Base-by-base conservation (phyloP, 139 green algal genomes). In the Dunaliella sp. region DNA sequence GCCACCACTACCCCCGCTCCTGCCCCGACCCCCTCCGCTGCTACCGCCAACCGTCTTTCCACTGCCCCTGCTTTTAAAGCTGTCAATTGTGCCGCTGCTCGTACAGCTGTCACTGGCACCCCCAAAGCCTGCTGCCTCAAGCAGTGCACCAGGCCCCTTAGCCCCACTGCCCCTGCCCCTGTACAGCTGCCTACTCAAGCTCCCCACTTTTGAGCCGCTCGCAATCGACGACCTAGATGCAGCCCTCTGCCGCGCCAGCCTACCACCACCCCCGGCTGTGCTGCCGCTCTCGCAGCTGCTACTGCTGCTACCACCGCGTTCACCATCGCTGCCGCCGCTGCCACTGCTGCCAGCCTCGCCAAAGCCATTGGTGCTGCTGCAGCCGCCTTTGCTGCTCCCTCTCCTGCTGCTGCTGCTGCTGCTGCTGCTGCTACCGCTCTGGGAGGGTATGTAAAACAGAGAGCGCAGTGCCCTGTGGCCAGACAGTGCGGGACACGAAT, bases 211-310 rank as follows among this genome's bases (percentile, higher is more conserved):
- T 81, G 76, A 31, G n/a, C 80, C 2, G 38, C 78, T 38, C 21
- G 36, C 31, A 38, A 38, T 31, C 12, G 78, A 16, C 30, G 7
- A 22, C 36, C 38, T 3, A 57, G 78, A 16, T 22, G n/a, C n/a
- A n/a, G n/a, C n/a, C n/a, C n/a, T n/a, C n/a, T n/a, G n/a, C 73
- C 73, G 22, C 28, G 2, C 28, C 73, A 78, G 73, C 73, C 28
- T 78, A n/a, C 28, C 22, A 78, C 77, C 82, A 80, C 82, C 58
- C 38, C 58, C 48, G 82, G 28, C 32, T 21, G n/a, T 85, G 59
- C 82, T 85, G 82, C 82, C 77, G 82, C 82, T 79, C 2, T 58
- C 57, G n/a, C 30, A 32, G 59, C 82, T 85, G 82, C 82, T 79
- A 32, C 31, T 80, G n/a, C 30, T 57, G 59, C 82, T 85, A 34